Evolutionary conservation across 2,329 filamentous ascomycete genomes (phyloP).

Genomic region (Phialocephala subalpina): DNA sequence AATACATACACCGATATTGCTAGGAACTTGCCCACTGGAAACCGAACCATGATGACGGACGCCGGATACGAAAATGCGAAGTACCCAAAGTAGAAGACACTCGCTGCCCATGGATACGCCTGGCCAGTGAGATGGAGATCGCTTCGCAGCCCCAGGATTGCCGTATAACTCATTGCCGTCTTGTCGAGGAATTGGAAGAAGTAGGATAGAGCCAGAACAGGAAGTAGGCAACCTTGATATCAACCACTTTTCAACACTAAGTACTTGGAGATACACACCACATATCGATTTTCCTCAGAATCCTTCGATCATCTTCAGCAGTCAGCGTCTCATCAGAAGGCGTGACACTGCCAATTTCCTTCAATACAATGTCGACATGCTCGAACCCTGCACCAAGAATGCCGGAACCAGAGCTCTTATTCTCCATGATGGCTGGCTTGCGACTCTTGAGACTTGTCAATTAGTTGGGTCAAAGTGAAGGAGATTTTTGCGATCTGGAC

Average conservation of each 20-base stretch:
- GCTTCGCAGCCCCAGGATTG: slow-evolving; percentile 60
- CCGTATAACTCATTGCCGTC: slow-evolving; percentile 59
- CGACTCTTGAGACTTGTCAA: not conserved
- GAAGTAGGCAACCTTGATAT: slow-evolving; percentile 16
- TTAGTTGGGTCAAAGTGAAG: not conserved
- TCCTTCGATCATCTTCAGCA: slow-evolving; percentile 17
- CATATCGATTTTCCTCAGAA: slow-evolving; percentile 25
- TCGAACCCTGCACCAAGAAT: slow-evolving; percentile 3
- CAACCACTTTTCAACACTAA: not conserved
- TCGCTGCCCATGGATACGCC: slow-evolving; percentile 54
- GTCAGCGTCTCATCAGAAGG: not conserved
- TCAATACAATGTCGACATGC: slow-evolving; percentile 2
- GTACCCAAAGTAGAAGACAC: slow-evolving; percentile 42
- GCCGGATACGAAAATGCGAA: slow-evolving; percentile 44
- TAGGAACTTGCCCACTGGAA: slow-evolving; percentile 47
- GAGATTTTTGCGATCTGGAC: too few relatives aligned
- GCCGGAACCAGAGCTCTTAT: slow-evolving; percentile 6
- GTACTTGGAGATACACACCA: slow-evolving; percentile 10
- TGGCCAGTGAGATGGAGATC: slow-evolving; percentile 50
- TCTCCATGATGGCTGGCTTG: not conserved
- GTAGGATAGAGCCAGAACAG: slow-evolving; percentile 28
- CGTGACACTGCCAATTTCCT: not conserved
- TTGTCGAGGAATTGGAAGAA: slow-evolving; percentile 41
- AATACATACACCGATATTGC: slow-evolving; percentile 19
- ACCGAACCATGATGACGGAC: slow-evolving; percentile 42